Evolutionary conservation across 2,329 filamentous ascomycete species (phyloP).

Genomic region (Aphanocladium album): DNA sequence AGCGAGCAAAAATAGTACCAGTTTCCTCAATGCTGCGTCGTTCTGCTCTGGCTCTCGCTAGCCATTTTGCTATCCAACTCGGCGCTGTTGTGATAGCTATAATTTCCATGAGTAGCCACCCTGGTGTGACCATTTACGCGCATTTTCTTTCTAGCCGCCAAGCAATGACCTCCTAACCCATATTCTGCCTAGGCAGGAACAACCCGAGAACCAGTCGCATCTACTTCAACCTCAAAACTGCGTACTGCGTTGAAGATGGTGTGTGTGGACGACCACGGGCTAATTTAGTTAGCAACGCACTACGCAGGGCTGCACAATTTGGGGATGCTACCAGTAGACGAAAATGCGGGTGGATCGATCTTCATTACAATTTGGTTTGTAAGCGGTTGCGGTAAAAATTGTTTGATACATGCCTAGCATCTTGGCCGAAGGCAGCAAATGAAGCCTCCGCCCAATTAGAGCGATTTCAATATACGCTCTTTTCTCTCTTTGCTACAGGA

Average conservation of each 20-base stretch:
- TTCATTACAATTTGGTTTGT: background rate
- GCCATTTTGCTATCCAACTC: background rate
- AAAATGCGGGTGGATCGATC: background rate
- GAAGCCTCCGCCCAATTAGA: background rate
- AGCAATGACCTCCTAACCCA: background rate
- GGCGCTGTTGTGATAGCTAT: too few species aligned
- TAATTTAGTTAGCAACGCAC: background rate
- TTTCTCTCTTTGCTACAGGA: too few species aligned
- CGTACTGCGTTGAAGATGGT: background rate
- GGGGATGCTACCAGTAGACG: too few species aligned
- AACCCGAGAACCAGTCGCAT: background rate
- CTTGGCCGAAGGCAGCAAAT: background rate
- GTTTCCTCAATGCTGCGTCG: background rate
- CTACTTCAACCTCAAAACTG: background rate
- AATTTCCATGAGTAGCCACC: too few species aligned
- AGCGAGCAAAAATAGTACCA: background rate
- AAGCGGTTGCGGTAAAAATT: too few species aligned
- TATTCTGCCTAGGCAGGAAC: background rate
- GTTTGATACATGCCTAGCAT: background rate
- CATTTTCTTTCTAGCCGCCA: background rate
- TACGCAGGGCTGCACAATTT: too few species aligned
- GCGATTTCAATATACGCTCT: background rate
- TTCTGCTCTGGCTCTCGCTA: background rate
- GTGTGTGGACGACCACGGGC: background rate
- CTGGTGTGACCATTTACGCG: too few species aligned